Evolutionary conservation across 495 filamentous ascomycete species (phyloP).

Genomic region (Xylaria cubensis): DNA sequence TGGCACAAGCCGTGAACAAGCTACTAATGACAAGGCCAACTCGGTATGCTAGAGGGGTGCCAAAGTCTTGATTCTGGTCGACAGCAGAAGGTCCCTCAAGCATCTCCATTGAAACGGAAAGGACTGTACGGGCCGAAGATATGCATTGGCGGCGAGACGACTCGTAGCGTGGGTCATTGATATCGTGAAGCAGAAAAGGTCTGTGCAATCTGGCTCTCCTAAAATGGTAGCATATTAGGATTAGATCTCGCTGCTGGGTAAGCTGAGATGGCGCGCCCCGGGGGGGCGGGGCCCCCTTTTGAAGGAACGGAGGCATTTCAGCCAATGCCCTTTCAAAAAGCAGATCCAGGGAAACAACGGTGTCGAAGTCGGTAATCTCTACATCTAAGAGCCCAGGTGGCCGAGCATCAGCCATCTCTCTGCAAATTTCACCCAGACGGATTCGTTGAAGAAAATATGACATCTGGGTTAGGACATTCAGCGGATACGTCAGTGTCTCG

Average conservation of each 20-base stretch:
- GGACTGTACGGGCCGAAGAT: constrained; percentile 21
- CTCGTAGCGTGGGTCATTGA: constrained; percentile 9
- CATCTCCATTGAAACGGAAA: constrained; percentile 13
- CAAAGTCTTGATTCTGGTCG: neutral
- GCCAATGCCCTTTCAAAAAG: constrained; percentile 32
- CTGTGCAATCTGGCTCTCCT: constrained; percentile 36
- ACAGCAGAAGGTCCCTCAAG: constrained; percentile 1
- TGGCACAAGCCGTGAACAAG: constrained; percentile 25
- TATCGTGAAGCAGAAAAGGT: constrained; percentile 34
- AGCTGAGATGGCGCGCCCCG: constrained; percentile 10
- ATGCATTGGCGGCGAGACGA: constrained; percentile 23
- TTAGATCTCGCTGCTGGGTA: constrained; percentile 30
- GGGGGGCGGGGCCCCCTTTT: constrained; percentile 10
- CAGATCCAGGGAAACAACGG: constrained; percentile 25
- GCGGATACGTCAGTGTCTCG: constrained; percentile 41
- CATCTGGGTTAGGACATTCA: constrained; percentile 51
- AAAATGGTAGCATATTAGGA: constrained; percentile 30
- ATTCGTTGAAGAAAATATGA: constrained; percentile 56
- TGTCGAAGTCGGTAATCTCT: constrained; percentile 29
- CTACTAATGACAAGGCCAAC: constrained; percentile 25
- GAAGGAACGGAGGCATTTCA: constrained; percentile 29
- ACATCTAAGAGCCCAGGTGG: constrained; percentile 24
- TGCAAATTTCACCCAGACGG: constrained; percentile 53
- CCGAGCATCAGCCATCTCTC: constrained; percentile 48
- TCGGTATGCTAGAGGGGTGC: constrained; percentile 10